Evolutionary conservation across 257 asterid species (phyloP).

Genomic region (Nicotiana tomentosiformis): DNA sequence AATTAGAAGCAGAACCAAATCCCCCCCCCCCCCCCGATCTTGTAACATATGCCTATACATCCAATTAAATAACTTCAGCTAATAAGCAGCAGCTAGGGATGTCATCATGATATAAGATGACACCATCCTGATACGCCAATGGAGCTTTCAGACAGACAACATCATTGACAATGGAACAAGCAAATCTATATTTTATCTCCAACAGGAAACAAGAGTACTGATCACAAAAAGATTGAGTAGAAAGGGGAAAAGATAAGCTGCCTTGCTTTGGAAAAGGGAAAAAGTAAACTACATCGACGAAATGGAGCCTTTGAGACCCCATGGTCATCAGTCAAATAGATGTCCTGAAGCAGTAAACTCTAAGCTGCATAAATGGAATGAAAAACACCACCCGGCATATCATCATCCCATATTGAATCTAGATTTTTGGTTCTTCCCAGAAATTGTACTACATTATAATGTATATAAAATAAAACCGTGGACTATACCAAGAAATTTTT

Average conservation of each 20-base stretch:
- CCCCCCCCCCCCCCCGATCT: background rate
- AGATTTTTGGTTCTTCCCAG: background rate
- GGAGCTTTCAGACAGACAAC: background rate
- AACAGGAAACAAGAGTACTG: background rate
- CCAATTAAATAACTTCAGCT: background rate
- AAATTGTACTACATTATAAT: background rate
- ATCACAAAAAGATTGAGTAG: background rate
- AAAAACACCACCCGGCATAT: background rate
- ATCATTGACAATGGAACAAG: background rate
- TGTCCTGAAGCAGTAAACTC: background rate
- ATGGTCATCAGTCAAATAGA: background rate
- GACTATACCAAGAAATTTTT: background rate
- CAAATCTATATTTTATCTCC: background rate
- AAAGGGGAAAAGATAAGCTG: background rate
- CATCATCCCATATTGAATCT: background rate
- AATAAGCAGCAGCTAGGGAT: background rate
- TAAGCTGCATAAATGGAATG: background rate
- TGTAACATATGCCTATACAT: background rate
- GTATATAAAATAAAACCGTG: background rate
- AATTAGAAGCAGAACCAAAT: background rate
- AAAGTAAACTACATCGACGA: background rate
- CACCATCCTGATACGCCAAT: background rate
- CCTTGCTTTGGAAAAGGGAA: background rate
- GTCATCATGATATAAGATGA: background rate
- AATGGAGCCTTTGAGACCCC: background rate